phyloP scores from a whole-genome alignment of 768 basidiomycete genomes.

The Xerocomus brunneocitrinus region DNA sequence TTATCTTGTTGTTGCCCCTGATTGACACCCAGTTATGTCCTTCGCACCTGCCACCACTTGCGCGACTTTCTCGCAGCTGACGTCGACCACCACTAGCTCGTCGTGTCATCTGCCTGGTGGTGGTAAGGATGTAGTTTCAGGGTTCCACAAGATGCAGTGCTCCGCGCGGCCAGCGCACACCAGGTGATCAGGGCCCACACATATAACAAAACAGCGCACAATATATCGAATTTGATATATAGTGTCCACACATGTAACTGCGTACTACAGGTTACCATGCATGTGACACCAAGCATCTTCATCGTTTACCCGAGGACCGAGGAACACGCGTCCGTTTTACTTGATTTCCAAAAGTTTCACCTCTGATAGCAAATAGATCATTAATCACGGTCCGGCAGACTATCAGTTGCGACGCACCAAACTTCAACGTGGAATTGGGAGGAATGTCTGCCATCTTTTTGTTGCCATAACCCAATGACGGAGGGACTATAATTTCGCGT shows the following conservation, averaged over 20 bases:
- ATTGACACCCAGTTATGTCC: constrained; percentile 6
- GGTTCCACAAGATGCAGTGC: constrained; percentile 19
- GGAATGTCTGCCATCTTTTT: constrained; percentile 62
- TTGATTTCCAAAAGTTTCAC: constrained; percentile 69
- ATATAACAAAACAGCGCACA: constrained; percentile 14
- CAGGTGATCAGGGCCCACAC: constrained; percentile 18
- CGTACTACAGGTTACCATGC: constrained; percentile 15
- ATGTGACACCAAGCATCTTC: constrained; percentile 12
- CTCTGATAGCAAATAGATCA: constrained; percentile 39
- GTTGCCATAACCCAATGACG: constrained; percentile 68
- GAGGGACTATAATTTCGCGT: constrained; percentile 71
- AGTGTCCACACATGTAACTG: constrained; percentile 9
- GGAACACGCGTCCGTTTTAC: constrained; percentile 32
- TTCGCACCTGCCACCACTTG: background rate
- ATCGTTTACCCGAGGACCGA: constrained; percentile 8
- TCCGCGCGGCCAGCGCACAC: constrained; percentile 23
- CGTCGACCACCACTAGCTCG: background rate
- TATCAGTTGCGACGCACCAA: constrained; percentile 50
- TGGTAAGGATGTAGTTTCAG: constrained; percentile 16
- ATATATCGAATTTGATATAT: constrained; percentile 28
- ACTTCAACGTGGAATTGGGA: constrained; percentile 72
- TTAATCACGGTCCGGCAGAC: constrained; percentile 8
- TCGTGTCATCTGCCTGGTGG: constrained; percentile 6
- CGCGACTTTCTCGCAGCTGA: background rate
- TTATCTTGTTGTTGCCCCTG: constrained; percentile 4